Percentiles rank a stretch among this genome's conserved stretches.
Conservation (phyloP, 1,284 basidiomycete species). For the Pascua guehoae region DNA sequence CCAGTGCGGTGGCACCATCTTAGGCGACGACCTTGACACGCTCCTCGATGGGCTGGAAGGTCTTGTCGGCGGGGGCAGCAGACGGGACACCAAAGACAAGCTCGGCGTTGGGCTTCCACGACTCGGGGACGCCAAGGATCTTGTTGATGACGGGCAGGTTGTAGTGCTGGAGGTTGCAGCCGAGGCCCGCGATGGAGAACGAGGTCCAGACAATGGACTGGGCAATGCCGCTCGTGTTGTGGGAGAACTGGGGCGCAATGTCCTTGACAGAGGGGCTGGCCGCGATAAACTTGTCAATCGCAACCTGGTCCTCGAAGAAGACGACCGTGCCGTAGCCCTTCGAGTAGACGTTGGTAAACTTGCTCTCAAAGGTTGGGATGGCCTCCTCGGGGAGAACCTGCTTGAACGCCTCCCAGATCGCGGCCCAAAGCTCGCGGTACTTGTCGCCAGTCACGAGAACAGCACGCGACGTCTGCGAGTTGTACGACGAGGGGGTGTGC, state of each 20-base stretch:
- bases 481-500: conserved; percentile 50
- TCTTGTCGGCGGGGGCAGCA: conserved; percentile 27
- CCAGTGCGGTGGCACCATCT: background rate
- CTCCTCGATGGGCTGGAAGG: conserved; percentile 18
- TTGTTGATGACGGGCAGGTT: conserved; percentile 30
- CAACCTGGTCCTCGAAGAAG: conserved; percentile 52
- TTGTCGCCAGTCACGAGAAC: conserved; percentile 51
- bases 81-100: conserved; percentile 46
- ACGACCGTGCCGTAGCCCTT: conserved; percentile 52
- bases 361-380: conserved; percentile 16
- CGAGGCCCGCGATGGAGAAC: conserved; percentile 46
- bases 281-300: conserved; percentile 46
- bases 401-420: conserved; percentile 28
- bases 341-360: conserved; percentile 43
- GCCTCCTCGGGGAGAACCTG: conserved; percentile 8
- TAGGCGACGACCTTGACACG: conserved; percentile 10
- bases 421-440: conserved; percentile 51
- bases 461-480: conserved; percentile 52
- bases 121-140: conserved; percentile 35
- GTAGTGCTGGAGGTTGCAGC: conserved; percentile 45
- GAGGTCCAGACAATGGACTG: conserved; percentile 48
- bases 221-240: conserved; percentile 29
- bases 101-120: conserved; percentile 44
- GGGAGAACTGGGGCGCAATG: conserved; percentile 9
- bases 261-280: conserved; percentile 43